Evolutionary conservation across 345 rosid genomes (phyloP), one percentile per base, ranked within the genome.

Genomic region (Hibiscus tridactylites): DNA sequence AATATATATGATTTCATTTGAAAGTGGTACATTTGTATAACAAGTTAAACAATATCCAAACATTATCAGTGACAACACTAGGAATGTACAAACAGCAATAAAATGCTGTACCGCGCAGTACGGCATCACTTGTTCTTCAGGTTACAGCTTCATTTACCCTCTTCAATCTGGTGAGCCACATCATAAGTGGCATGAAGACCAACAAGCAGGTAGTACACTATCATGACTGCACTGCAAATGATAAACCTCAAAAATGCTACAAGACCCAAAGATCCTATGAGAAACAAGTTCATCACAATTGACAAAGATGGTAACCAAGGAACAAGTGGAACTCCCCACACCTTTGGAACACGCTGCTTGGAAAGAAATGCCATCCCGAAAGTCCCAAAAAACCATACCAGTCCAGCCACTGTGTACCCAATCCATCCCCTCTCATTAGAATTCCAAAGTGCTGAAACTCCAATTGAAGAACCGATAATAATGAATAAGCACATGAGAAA

Each of bases 101-200:
- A 26, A 59, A 59, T 28, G 5, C 57, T 19, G 33, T 58, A 26
- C 62, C 35, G 26, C 35, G 11, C 33, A 26, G 6, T 9, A 57
- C 12, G 29, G 19, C 31, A 44, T 9, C 6, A 4, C 24, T 21
- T 21, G 9, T 24, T 54, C 17, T 31, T 39, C 39, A 35, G 9
- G 52, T 59, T 42, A 58, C 53, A 58, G 46, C 31, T 60, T 46
- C 47, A 60, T 44, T 28, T 60, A n/a, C 13, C 54, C 37, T 33
- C 75, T 35, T 63, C 72, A 53, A 77, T 73, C 65, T 60, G 81
- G 71, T 84, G 89, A 77, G 95, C 98, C 79, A 93, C 78, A 72
- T 93, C 97, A 70, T 87, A 91, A 19, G 96, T 91, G 50, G 97
- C 97, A 74, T 94, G 98, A 67, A 94, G 85, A 69, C 96, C 97